These are phyloP conservation scores for Actinomortierella wolfii DNA, from an alignment of 371 early-diverging fungal genomes.

Conservation along the genomic window DNA sequence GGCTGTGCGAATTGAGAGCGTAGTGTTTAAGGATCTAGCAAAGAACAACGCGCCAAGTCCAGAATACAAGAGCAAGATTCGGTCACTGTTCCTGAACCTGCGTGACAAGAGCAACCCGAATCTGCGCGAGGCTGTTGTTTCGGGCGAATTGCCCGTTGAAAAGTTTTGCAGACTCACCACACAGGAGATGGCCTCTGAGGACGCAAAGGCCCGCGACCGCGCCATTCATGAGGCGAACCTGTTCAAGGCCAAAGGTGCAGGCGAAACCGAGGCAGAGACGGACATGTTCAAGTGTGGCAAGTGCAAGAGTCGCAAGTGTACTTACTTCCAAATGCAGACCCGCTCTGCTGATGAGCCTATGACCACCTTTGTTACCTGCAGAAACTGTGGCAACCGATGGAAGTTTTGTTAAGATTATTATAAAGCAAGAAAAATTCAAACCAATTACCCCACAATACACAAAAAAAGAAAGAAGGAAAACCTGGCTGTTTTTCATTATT, in stretches of 20 bases:
- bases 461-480: too few species aligned
- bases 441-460: too few species aligned
- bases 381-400: slow-evolving; percentile 85
- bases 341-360: slow-evolving; percentile 99
- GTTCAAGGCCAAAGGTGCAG: slow-evolving; percentile 83
- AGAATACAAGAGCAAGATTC: slow-evolving; percentile 80
- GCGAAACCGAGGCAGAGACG: slow-evolving; percentile 82
- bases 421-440: too few species aligned
- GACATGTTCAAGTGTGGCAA: slow-evolving; percentile 96
- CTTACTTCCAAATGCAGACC: slow-evolving; percentile 98
- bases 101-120: slow-evolving; percentile 84
- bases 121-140: slow-evolving; percentile 74
- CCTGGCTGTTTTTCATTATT: too few species aligned
- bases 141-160: slow-evolving; percentile 65
- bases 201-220: slow-evolving; percentile 72
- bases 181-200: slow-evolving; percentile 88
- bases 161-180: slow-evolving; percentile 82
- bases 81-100: slow-evolving; percentile 82
- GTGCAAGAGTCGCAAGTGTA: slow-evolving; percentile 88
- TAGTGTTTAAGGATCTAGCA: slow-evolving; percentile 61
- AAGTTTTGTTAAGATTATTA: slow-evolving; percentile 52
- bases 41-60: slow-evolving; percentile 51
- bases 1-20: slow-evolving; percentile 71
- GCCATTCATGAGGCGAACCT: slow-evolving; percentile 75
- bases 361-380: slow-evolving; percentile 95